phyloP scores from a whole-genome alignment of 148 eudicot species.

The Rhododendron molle region DNA sequence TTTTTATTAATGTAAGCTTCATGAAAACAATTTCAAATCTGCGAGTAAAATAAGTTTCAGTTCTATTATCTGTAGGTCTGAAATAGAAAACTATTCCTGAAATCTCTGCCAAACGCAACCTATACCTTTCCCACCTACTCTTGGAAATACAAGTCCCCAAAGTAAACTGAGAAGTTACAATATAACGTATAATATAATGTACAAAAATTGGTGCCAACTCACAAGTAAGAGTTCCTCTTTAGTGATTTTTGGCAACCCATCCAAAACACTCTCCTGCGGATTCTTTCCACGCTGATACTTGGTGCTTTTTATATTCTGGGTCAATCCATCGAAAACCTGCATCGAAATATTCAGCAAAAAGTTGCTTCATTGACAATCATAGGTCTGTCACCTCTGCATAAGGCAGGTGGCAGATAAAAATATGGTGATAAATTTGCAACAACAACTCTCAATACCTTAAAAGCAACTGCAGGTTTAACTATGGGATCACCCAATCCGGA shows the following conservation, averaged over 20 bases:
- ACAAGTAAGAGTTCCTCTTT: conserved; percentile 75
- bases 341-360: conserved; percentile 12
- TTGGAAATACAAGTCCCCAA: not conserved
- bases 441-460: conserved; percentile 47
- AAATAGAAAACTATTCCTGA: not conserved
- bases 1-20: not conserved
- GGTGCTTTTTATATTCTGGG: conserved; percentile 72
- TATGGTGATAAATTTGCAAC: not conserved
- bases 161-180: not conserved
- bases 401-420: conserved; percentile 6
- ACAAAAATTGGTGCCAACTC: conserved; percentile 26
- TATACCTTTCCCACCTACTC: not conserved
- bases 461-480: conserved; percentile 69
- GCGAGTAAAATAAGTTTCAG: not conserved
- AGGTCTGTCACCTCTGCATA: not conserved
- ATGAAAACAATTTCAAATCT: not conserved
- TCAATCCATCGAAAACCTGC: conserved; percentile 70
- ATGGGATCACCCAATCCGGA: conserved; percentile 56
- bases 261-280: conserved; percentile 79
- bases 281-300: conserved; percentile 69
- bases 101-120: not conserved
- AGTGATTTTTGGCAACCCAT: conserved; percentile 60
- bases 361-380: conserved; percentile 6
- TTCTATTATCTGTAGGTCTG: not conserved
- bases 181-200: not conserved